A percentile compares a stretch with the other conserved stretches of the same genome.
Evolutionary conservation across 2,329 filamentous ascomycete species (phyloP).

Genomic region (Aspergillus amoenus): DNA sequence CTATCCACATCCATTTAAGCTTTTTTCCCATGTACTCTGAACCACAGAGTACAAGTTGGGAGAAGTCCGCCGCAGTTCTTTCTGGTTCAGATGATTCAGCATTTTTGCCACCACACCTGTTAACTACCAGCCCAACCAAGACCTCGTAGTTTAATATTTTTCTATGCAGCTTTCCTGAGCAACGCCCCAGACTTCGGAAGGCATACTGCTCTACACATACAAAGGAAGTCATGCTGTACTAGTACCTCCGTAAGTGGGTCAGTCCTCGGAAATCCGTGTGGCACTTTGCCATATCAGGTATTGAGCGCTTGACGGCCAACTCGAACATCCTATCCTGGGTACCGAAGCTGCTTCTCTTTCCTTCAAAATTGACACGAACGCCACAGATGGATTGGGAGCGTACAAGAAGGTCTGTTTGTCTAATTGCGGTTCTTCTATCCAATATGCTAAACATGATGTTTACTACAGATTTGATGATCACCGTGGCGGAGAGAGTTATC

Average conservation of each 20-base stretch:
- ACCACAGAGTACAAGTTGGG: too few relatives aligned
- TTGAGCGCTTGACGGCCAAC: too few relatives aligned
- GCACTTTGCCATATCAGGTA: too few relatives aligned
- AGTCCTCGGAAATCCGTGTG: too few relatives aligned
- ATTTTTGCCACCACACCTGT: neutral
- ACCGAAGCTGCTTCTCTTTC: too few relatives aligned
- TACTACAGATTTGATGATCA: slow-evolving; percentile 37
- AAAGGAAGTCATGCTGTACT: too few relatives aligned
- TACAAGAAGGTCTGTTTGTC: slow-evolving; percentile 40
- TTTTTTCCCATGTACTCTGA: too few relatives aligned
- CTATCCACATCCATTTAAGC: too few relatives aligned
- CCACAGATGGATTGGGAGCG: slow-evolving; percentile 42
- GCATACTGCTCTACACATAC: too few relatives aligned
- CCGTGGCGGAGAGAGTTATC: slow-evolving; percentile 46
- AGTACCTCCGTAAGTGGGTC: neutral
- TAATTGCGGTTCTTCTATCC: neutral
- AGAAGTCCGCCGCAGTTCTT: too few relatives aligned
- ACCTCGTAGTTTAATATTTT: too few relatives aligned
- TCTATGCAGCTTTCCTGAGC: neutral
- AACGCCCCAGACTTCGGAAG: neutral
- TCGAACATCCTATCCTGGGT: too few relatives aligned
- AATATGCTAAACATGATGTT: neutral
- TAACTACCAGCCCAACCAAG: neutral
- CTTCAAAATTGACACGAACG: neutral
- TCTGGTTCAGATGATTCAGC: neutral